These are phyloP conservation scores for Lophium mytilinum DNA, from an alignment of 495 filamentous ascomycete genomes.

Conservation along the genomic window DNA sequence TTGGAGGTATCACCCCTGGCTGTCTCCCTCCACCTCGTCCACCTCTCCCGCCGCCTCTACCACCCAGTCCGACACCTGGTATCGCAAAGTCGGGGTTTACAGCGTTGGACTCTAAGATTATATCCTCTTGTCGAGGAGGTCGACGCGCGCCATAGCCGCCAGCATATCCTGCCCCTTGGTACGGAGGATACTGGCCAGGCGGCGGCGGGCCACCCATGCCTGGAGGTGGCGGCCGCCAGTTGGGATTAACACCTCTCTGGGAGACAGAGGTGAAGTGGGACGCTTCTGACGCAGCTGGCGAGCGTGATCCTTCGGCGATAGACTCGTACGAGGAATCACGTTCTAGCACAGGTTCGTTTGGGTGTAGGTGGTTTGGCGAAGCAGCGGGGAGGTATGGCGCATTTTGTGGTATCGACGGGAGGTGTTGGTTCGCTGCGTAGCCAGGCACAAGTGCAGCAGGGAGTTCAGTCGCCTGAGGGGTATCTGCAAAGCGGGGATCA, in stretches of 20 bases:
- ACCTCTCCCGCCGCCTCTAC: constrained; percentile 7
- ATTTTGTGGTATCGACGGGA: not conserved
- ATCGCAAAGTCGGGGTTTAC: constrained; percentile 27
- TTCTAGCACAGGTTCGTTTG: constrained; percentile 3
- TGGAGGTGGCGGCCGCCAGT: constrained; percentile 55
- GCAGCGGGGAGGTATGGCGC: constrained; percentile 16
- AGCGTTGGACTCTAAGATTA: constrained; percentile 24
- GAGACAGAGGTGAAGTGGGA: constrained; percentile 80
- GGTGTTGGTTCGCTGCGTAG: constrained; percentile 9
- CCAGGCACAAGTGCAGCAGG: constrained; percentile 31
- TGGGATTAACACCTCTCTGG: constrained; percentile 78
- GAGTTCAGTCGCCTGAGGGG: constrained; percentile 15
- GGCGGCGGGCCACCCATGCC: constrained; percentile 11
- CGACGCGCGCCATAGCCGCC: constrained; percentile 9
- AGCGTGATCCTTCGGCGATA: constrained; percentile 56
- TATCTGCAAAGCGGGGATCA: constrained; percentile 71
- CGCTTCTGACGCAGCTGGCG: constrained; percentile 66
- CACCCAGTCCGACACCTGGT: constrained; percentile 14
- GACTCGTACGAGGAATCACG: constrained; percentile 46
- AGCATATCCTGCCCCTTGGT: not conserved
- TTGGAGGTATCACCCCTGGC: constrained; percentile 10
- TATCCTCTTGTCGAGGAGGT: constrained; percentile 22
- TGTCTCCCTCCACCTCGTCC: constrained; percentile 9
- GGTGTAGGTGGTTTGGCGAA: constrained; percentile 9
- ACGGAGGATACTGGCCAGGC: constrained; percentile 17